Percentiles rank a stretch among this genome's conserved stretches.
These are phyloP conservation scores for Sporothrix curviconia DNA, from an alignment of 2,329 filamentous ascomycete species.

Conservation along the genomic window DNA sequence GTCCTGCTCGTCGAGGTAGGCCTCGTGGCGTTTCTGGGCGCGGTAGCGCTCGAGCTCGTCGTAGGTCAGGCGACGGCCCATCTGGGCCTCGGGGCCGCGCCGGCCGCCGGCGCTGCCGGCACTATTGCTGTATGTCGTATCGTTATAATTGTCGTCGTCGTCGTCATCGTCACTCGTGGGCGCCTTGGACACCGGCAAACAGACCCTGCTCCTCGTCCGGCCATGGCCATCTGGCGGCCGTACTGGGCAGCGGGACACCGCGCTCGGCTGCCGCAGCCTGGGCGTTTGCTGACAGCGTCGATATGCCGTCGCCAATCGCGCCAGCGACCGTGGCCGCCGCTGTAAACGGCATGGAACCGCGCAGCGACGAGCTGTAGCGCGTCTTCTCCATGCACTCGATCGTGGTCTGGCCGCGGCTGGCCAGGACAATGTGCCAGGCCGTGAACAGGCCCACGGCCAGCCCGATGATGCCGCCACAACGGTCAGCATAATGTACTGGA, in stretches of 20 bases:
- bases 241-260: constrained; percentile 50
- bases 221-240: constrained; percentile 55
- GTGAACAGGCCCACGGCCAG: constrained; percentile 86
- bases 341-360: constrained; percentile 55
- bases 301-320: constrained; percentile 25
- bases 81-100: constrained; percentile 22
- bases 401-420: constrained; percentile 75
- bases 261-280: constrained; percentile 34
- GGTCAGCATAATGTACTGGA: constrained; percentile 84
- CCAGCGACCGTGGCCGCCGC: constrained; percentile 50
- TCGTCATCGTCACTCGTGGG: constrained; percentile 13
- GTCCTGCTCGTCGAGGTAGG: constrained; percentile 86
- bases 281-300: background rate
- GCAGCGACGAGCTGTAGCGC: constrained; percentile 76
- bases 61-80: constrained; percentile 44
- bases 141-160: background rate
- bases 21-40: constrained; percentile 50
- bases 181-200: constrained; percentile 11
- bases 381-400: constrained; percentile 97
- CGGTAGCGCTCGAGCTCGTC: constrained; percentile 50
- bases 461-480: constrained; percentile 88
- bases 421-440: constrained; percentile 81
- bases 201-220: constrained; percentile 14
- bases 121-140: background rate
- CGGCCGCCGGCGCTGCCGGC: background rate